phyloP scores from a whole-genome alignment of 495 filamentous ascomycete species.

The Aspergillus panamensis region DNA sequence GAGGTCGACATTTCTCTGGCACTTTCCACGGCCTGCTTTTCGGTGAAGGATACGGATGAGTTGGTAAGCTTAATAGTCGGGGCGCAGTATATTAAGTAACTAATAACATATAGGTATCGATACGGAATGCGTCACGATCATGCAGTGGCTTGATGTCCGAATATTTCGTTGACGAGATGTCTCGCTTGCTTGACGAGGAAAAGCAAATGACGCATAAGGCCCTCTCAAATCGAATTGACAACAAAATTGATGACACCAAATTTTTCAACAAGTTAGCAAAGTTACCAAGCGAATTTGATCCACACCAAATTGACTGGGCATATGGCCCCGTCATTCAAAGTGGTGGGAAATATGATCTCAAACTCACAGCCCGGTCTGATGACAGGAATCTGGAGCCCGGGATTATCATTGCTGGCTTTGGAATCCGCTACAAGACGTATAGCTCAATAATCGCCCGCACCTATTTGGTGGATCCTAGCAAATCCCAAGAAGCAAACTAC shows the following conservation, averaged over 20 bases:
- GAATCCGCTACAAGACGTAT: constrained; percentile 92
- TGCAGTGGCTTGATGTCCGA: constrained; percentile 88
- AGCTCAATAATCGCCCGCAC: constrained; percentile 85
- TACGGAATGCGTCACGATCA: constrained; percentile 88
- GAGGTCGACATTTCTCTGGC: constrained; percentile 83
- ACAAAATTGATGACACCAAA: constrained; percentile 86
- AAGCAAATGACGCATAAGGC: constrained; percentile 91
- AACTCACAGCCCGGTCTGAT: constrained; percentile 68
- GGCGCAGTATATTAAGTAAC: background rate
- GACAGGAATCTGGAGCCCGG: constrained; percentile 85
- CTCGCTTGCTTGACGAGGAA: constrained; percentile 85
- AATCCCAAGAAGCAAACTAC: constrained; percentile 90
- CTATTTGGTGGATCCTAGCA: constrained; percentile 95
- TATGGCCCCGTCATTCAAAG: constrained; percentile 91
- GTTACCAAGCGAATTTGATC: constrained; percentile 81
- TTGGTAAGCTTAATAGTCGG: constrained; percentile 48
- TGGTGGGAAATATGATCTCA: constrained; percentile 90
- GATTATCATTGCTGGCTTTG: constrained; percentile 87
- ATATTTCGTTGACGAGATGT: constrained; percentile 98
- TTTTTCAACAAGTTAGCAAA: constrained; percentile 86
- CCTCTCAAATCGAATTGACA: constrained; percentile 77
- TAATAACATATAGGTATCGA: constrained; percentile 59
- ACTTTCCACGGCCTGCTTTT: constrained; percentile 76
- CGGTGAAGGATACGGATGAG: constrained; percentile 96
- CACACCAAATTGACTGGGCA: constrained; percentile 90